Base-by-base conservation (phyloP, 177 flowering plant genomes). In the Tripterygium wilfordii region DNA sequence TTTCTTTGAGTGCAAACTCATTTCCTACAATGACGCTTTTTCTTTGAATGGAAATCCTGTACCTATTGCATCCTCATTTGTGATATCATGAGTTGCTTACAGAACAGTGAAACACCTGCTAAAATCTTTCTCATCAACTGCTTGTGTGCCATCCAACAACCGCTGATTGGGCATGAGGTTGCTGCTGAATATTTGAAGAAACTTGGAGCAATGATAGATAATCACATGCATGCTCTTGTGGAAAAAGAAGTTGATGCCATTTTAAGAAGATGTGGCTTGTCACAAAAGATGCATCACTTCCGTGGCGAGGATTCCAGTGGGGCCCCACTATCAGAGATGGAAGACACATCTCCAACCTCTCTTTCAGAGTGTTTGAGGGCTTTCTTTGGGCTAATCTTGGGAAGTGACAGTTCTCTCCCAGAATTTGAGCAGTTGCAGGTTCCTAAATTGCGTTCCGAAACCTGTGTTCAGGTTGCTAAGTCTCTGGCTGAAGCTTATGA, bases 51-150 rank as follows among this genome's bases (percentile, higher is more conserved):
- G n/a, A n/a, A n/a, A n/a, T n/a, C n/a, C n/a, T n/a, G n/a, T n/a
- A n/a, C n/a, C n/a, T n/a, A n/a, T n/a, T n/a, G n/a, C n/a, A n/a
- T n/a, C n/a, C n/a, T n/a, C n/a, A n/a, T n/a, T n/a, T n/a, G n/a
- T n/a, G n/a, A n/a, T n/a, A n/a, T n/a, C n/a, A n/a, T n/a, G n/a
- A n/a, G 19, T 14, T 69, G 69, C n/a, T n/a, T n/a, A n/a, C 85
- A 82, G 88, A 68, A 58, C 56, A 63, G 45, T 36, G 98, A 86
- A 66, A 75, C 77, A 4, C 79, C 88, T 8, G 75, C 96, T 18
- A 84, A 77, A 65, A 74, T 94, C 26, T 94, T 94, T 75, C 89
- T 94, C 56, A 74, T 94, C 70, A 94, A 89, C 67, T 94, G 96
- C 59, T 66, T 89, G 52, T 80, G 82, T 48, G 83, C 95, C 44